Conservation (phyloP, 306 rosid species). For the Fragaria iinumae region DNA sequence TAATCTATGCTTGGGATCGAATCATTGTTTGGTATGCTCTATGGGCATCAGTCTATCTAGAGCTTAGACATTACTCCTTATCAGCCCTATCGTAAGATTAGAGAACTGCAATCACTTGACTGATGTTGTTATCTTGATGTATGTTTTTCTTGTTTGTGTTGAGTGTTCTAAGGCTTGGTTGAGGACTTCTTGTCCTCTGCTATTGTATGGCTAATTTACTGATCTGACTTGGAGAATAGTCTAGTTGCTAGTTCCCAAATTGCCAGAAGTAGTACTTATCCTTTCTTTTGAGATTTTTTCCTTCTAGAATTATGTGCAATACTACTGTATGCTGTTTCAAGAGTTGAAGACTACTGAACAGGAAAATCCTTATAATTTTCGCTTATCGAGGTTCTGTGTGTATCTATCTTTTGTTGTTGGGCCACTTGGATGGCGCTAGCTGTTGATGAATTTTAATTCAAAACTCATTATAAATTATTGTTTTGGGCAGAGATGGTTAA, state of each 20-base stretch:
- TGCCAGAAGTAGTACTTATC: background rate
- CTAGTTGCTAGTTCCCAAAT: background rate
- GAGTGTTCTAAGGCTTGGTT: background rate
- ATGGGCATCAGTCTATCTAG: background rate
- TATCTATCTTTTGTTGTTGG: slow-evolving; percentile 14
- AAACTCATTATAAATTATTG: slow-evolving; percentile 22
- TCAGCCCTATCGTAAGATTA: background rate
- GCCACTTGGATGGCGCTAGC: background rate
- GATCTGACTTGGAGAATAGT: background rate
- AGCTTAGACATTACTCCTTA: background rate
- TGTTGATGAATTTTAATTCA: background rate
- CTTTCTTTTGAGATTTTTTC: background rate
- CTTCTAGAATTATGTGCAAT: background rate
- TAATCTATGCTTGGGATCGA: background rate
- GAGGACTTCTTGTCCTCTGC: background rate
- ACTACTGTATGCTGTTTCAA: background rate
- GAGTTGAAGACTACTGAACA: background rate
- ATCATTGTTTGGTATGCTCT: background rate
- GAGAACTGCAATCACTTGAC: background rate
- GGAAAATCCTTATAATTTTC: background rate
- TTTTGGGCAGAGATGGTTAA: slow-evolving; percentile 50
- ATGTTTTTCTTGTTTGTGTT: background rate
- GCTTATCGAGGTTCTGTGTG: background rate
- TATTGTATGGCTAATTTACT: background rate
- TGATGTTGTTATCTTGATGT: background rate